Percentiles rank a stretch among this genome's conserved stretches.
Evolutionary conservation across 805 yeast species (phyloP).

Genomic region (Saccharomycodes ludwigii): DNA sequence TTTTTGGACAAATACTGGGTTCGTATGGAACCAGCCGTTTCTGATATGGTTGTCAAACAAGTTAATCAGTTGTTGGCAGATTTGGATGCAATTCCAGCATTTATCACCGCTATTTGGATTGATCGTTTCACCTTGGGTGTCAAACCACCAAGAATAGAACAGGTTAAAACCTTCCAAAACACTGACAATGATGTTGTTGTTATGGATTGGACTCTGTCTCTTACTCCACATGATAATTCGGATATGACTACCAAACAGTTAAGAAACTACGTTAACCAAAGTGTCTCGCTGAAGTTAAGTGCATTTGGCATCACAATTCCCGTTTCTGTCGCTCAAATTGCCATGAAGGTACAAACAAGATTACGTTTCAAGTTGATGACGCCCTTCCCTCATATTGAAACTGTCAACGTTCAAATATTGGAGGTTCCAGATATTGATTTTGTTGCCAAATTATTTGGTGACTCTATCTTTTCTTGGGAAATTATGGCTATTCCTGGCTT

Average conservation of each 20-base stretch:
- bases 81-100: slow-evolving; percentile 63
- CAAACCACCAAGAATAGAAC: slow-evolving; percentile 88
- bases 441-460: slow-evolving; percentile 59
- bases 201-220: slow-evolving; percentile 93
- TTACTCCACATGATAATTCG: slow-evolving; percentile 79
- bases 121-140: slow-evolving; percentile 87
- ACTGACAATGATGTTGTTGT: slow-evolving; percentile 90
- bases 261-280: slow-evolving; percentile 75
- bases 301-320: slow-evolving; percentile 80
- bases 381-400: slow-evolving; percentile 86
- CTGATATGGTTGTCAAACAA: slow-evolving; percentile 75
- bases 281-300: slow-evolving; percentile 61
- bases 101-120: slow-evolving; percentile 73
- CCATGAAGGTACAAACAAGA: slow-evolving; percentile 64
- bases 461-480: slow-evolving; percentile 79
- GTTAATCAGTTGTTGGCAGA: slow-evolving; percentile 76
- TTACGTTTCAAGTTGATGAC: slow-evolving; percentile 83
- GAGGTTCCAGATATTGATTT: slow-evolving; percentile 88
- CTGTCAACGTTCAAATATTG: slow-evolving; percentile 72
- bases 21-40: slow-evolving; percentile 75
- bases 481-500: slow-evolving; percentile 80
- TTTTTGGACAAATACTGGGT: slow-evolving; percentile 89
- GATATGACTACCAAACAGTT: slow-evolving; percentile 80
- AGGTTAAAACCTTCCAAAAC: slow-evolving; percentile 77
- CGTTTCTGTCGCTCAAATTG: slow-evolving; percentile 63